A percentile compares a stretch with the other conserved stretches of the same genome.
These are phyloP conservation scores for Apocynum venetum DNA, from an alignment of 257 asterid species.

Conservation along the genomic window DNA sequence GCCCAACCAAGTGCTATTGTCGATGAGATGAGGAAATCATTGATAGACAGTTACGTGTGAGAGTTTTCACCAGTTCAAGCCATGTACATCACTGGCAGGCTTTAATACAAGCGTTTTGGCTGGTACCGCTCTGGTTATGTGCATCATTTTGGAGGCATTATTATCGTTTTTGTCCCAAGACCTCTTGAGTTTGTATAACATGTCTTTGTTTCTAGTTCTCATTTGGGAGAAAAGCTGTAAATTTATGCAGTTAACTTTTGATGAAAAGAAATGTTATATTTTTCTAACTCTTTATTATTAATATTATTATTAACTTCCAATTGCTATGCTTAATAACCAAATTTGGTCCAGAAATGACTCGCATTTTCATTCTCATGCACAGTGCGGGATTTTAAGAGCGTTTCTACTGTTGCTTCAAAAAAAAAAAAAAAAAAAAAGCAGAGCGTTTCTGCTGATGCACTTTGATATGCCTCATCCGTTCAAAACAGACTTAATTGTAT, in stretches of 20 bases:
- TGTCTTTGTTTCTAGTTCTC: not conserved
- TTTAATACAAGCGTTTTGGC: not conserved
- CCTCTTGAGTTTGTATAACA: not conserved
- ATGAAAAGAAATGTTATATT: not conserved
- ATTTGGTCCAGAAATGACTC: not conserved
- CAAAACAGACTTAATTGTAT: too few relatives aligned
- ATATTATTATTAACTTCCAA: too few relatives aligned
- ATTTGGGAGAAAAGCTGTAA: not conserved
- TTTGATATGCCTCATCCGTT: too few relatives aligned
- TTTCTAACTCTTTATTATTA: too few relatives aligned
- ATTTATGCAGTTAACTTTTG: not conserved
- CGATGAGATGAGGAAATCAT: slow-evolving; percentile 81
- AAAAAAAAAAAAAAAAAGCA: too few relatives aligned
- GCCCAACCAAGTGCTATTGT: slow-evolving; percentile 82
- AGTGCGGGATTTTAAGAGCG: too few relatives aligned
- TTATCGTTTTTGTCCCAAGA: not conserved
- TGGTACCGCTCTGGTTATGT: not conserved
- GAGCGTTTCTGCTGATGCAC: too few relatives aligned
- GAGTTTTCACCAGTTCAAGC: not conserved
- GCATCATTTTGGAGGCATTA: not conserved
- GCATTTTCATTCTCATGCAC: too few relatives aligned
- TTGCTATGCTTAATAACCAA: not conserved
- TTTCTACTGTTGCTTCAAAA: too few relatives aligned
- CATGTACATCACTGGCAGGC: not conserved
- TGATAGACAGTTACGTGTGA: slow-evolving; percentile 71